A percentile compares a stretch with the other conserved stretches of the same genome.
Evolutionary conservation across 2,329 filamentous ascomycete species (phyloP).

Genomic region (Aspergillus alliaceus): DNA sequence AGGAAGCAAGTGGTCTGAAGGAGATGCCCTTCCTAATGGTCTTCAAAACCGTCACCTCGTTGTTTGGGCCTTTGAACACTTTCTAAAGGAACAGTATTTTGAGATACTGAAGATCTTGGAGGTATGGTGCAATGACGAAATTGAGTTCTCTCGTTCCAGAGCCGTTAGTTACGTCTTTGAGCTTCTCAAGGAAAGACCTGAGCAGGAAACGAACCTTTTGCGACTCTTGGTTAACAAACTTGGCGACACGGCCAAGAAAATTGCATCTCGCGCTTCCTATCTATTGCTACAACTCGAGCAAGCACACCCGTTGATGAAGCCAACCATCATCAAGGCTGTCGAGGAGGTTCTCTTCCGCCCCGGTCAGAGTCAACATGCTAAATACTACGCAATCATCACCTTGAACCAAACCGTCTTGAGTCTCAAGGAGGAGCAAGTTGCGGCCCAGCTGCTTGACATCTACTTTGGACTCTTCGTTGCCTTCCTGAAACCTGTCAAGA

Average conservation of each 20-base stretch:
- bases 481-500: constrained; percentile 65
- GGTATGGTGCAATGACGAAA: constrained; percentile 90
- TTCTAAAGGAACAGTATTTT: constrained; percentile 92
- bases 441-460: constrained; percentile 78
- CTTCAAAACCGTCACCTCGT: constrained; percentile 78
- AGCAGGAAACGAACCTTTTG: constrained; percentile 92
- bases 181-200: constrained; percentile 89
- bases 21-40: constrained; percentile 70
- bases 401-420: constrained; percentile 95
- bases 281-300: constrained; percentile 88
- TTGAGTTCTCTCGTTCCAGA: constrained; percentile 85
- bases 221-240: constrained; percentile 94
- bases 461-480: constrained; percentile 89
- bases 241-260: constrained; percentile 92
- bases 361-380: constrained; percentile 82
- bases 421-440: constrained; percentile 75
- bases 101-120: constrained; percentile 89
- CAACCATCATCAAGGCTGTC: constrained; percentile 77
- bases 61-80: constrained; percentile 89
- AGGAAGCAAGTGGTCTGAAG: constrained; percentile 63
- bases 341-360: constrained; percentile 88
- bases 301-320: constrained; percentile 90
- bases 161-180: constrained; percentile 91
- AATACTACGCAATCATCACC: constrained; percentile 95
- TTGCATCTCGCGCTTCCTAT: constrained; percentile 89